Evolutionary conservation across 768 basidiomycete genomes (phyloP).

Genomic region (Lepiota brunneoincarnata): DNA sequence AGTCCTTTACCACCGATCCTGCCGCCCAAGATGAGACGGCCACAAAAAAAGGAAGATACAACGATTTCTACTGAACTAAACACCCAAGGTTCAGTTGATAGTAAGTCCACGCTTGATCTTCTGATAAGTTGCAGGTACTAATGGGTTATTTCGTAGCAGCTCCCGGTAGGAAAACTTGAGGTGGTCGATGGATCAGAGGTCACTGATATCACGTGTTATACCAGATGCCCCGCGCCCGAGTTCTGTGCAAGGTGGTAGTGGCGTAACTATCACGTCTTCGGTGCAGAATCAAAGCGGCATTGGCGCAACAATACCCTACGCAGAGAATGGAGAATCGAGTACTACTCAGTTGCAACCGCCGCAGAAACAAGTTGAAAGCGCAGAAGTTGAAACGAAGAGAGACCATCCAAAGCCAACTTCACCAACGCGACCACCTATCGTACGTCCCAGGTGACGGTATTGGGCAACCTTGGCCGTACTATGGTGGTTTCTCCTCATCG

Average conservation of each 20-base stretch:
- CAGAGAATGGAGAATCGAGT: background rate
- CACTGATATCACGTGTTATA: slow-evolving; percentile 6
- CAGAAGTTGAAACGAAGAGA: slow-evolving; percentile 9
- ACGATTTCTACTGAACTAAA: background rate
- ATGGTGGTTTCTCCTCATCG: slow-evolving; percentile 17
- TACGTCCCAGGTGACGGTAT: slow-evolving; percentile 22
- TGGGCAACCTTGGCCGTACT: slow-evolving; percentile 27
- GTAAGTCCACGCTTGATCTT: background rate
- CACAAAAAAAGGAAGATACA: slow-evolving; percentile 4
- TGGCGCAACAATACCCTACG: background rate
- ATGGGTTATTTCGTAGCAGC: background rate
- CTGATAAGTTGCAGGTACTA: background rate
- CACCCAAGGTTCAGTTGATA: background rate
- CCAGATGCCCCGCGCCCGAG: background rate
- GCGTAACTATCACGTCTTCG: background rate
- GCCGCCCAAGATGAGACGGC: slow-evolving; percentile 5
- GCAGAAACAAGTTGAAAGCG: background rate
- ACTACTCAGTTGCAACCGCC: background rate
- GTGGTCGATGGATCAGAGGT: slow-evolving; percentile 1
- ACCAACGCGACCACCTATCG: background rate
- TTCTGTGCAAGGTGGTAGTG: background rate
- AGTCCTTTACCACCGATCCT: slow-evolving; percentile 1
- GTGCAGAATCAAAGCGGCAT: background rate
- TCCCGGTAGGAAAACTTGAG: slow-evolving; percentile 11
- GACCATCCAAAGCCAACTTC: slow-evolving; percentile 4